These are phyloP conservation scores for Francoa sonchifolia DNA, from an alignment of 441 rosid species.

Conservation along the genomic window DNA sequence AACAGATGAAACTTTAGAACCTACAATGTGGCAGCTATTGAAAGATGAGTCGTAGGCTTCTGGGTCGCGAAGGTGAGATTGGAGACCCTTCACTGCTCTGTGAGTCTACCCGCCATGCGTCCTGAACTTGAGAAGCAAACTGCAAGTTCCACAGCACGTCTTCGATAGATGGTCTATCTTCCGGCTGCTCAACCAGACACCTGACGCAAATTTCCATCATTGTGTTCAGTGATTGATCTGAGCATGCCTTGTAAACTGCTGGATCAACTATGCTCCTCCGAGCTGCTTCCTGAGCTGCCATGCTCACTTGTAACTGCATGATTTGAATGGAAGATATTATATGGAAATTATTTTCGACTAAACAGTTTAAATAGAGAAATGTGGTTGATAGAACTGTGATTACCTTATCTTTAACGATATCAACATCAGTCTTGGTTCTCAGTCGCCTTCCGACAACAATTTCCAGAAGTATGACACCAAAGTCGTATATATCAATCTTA, in stretches of 20 bases:
- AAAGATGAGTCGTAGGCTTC: slow-evolving; percentile 14
- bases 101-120: slow-evolving; percentile 46
- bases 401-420: slow-evolving; percentile 47
- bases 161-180: slow-evolving; percentile 69
- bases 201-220: slow-evolving; percentile 65
- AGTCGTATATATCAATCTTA: slow-evolving; percentile 54
- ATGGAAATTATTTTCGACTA: too few species aligned
- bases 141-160: slow-evolving; percentile 95
- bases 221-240: slow-evolving; percentile 71
- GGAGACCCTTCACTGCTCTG: slow-evolving; percentile 65
- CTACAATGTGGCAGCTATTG: slow-evolving; percentile 15
- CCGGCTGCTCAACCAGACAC: slow-evolving; percentile 51
- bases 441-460: slow-evolving; percentile 59
- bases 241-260: slow-evolving; percentile 36
- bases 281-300: slow-evolving; percentile 31
- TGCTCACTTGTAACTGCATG: slow-evolving; percentile 46
- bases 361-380: too few species aligned
- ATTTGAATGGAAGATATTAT: neutral
- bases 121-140: slow-evolving; percentile 87
- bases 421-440: slow-evolving; percentile 39
- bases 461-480: slow-evolving; percentile 83
- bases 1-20: slow-evolving; percentile 9
- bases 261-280: slow-evolving; percentile 59
- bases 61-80: slow-evolving; percentile 20
- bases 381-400: slow-evolving; percentile 2